Percentiles rank a stretch among this genome's conserved stretches.
These are phyloP conservation scores for Candida broadrunensis DNA, from an alignment of 805 yeast species.

Conservation along the genomic window DNA sequence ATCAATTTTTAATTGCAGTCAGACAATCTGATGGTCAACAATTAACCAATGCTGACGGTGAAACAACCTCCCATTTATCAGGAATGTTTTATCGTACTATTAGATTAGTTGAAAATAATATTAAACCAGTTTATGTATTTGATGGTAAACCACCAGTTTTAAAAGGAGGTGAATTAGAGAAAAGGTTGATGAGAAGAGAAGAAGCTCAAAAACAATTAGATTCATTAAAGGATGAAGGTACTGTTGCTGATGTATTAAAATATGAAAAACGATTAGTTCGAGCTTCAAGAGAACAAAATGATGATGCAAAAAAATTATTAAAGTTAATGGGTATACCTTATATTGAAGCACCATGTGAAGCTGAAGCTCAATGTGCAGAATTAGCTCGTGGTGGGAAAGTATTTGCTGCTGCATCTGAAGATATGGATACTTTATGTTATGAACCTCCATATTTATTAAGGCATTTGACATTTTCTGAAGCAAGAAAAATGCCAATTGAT, in stretches of 20 bases:
- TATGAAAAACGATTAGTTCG: constrained; percentile 85
- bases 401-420: constrained; percentile 96
- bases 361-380: constrained; percentile 98
- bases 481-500: constrained; percentile 86
- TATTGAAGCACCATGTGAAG: constrained; percentile 95
- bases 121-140: constrained; percentile 94
- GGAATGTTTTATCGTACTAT: constrained; percentile 96
- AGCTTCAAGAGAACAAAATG: constrained; percentile 88
- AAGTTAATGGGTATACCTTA: constrained; percentile 93
- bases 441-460: constrained; percentile 80
- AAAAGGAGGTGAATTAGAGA: constrained; percentile 89
- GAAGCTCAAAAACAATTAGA: constrained; percentile 77
- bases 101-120: constrained; percentile 85
- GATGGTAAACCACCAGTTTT: constrained; percentile 97
- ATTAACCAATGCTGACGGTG: constrained; percentile 83
- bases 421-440: constrained; percentile 97
- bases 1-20: constrained; percentile 94
- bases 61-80: constrained; percentile 88
- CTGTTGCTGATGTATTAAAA: constrained; percentile 70
- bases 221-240: constrained; percentile 75
- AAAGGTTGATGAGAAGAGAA: constrained; percentile 75
- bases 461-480: constrained; percentile 91
- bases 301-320: constrained; percentile 81
- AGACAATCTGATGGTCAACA: constrained; percentile 97
- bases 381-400: constrained; percentile 87